These are phyloP conservation scores for Tulasnella sp. DNA, from an alignment of 768 basidiomycete species.

Conservation along the genomic window DNA sequence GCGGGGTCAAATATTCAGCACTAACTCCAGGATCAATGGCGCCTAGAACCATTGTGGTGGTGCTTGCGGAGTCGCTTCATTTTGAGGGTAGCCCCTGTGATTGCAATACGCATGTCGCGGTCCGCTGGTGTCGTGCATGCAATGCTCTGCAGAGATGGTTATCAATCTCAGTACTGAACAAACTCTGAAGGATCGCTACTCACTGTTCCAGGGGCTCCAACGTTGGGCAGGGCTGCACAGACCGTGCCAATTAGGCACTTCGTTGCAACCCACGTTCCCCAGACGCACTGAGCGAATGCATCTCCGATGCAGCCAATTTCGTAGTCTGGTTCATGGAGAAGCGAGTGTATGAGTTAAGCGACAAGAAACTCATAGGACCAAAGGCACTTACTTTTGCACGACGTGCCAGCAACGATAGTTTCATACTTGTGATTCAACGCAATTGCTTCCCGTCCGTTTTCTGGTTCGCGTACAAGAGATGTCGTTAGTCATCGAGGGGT, in stretches of 20 bases:
- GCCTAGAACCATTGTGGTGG: neutral
- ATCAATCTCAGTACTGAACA: too few relatives aligned
- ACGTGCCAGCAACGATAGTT: conserved; percentile 5
- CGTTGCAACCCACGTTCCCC: conserved; percentile 28
- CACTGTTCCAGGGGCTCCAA: conserved; percentile 19
- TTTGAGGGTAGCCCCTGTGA: conserved; percentile 16
- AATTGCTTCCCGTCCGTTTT: conserved; percentile 28
- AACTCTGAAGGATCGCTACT: neutral
- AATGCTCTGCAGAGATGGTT: conserved; percentile 17
- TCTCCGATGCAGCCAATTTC: conserved; percentile 29
- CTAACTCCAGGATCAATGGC: neutral
- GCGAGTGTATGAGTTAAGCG: neutral
- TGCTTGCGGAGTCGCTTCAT: conserved; percentile 13
- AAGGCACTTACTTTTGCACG: neutral
- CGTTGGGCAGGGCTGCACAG: conserved; percentile 29
- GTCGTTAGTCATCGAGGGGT: neutral
- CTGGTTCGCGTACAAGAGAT: neutral
- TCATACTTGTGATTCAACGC: conserved; percentile 17
- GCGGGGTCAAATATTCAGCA: neutral
- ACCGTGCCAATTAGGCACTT: conserved; percentile 15
- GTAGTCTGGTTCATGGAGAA: conserved; percentile 1
- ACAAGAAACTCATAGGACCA: neutral
- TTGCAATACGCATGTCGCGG: conserved; percentile 18
- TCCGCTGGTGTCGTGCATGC: conserved; percentile 27
- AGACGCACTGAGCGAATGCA: conserved; percentile 29